Evolutionary conservation across 164 flowering plant species (phyloP).

Genomic region (Nymphaea thermarum): DNA sequence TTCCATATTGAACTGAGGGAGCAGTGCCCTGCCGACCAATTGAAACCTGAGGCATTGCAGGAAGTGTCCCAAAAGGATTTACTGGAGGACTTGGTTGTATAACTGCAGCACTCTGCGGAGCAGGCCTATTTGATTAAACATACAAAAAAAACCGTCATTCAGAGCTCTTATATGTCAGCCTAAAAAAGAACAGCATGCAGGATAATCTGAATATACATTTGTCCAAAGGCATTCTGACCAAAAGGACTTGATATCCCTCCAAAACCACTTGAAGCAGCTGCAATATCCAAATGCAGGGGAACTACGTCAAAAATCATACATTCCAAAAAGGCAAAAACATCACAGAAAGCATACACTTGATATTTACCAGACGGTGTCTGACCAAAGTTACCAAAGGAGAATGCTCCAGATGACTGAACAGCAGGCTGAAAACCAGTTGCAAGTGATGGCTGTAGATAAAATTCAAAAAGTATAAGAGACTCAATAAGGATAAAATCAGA

Average conservation of each 20-base stretch:
- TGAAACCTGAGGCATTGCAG: slow-evolving; percentile 76
- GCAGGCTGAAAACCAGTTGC: slow-evolving; percentile 47
- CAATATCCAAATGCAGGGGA: slow-evolving; percentile 1
- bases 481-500: neutral
- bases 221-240: slow-evolving; percentile 52
- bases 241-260: slow-evolving; percentile 29
- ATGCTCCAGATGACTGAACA: slow-evolving; percentile 36
- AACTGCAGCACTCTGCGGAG: slow-evolving; percentile 25
- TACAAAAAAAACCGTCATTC: neutral
- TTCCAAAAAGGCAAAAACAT: neutral
- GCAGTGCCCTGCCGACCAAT: slow-evolving; percentile 58
- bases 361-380: slow-evolving; percentile 53
- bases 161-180: neutral
- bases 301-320: neutral
- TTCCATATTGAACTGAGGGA: slow-evolving; percentile 74
- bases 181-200: too few species aligned
- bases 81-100: slow-evolving; percentile 31
- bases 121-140: slow-evolving; percentile 28
- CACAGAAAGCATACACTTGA: neutral
- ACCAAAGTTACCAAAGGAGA: slow-evolving; percentile 44
- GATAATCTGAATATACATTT: slow-evolving; percentile 30
- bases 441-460: slow-evolving; percentile 31
- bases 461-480: neutral
- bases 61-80: slow-evolving; percentile 78
- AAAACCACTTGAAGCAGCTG: slow-evolving; percentile 36